Evolutionary conservation across 2,329 filamentous ascomycete species (phyloP), one percentile per base, ranked within the genome.

Genomic region (Claviceps pusilla): DNA sequence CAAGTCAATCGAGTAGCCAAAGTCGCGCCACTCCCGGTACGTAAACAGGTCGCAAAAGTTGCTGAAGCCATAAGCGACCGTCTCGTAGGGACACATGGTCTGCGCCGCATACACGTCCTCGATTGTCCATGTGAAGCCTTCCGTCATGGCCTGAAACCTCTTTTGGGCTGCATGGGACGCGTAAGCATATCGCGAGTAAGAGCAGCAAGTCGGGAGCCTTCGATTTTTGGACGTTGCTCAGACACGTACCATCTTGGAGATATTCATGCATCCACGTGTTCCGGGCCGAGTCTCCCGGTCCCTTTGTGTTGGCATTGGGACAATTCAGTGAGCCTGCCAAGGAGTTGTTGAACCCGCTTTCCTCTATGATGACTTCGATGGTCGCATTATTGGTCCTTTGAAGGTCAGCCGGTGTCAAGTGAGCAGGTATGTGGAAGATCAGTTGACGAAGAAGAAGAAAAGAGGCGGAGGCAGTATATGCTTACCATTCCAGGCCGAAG

Each of bases 51-150:
- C 72, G 63, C 86, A 90, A 71, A 87, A 90, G 10, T 74, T 75
- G 59, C 83, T 87, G 70, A 82, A 89, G 28, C 86, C 86, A 56
- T 85, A 82, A 1, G 83, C 81, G n/a, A 87, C 76, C 0, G 84
- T 88, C 66, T 90, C 86, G 62, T 89, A 90, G 0, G 86, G 81
- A 60, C 86, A 90, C 64, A 89, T 74, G 3, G 74, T 82, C 65
- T 89, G 86, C 0, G 81, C 81, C 19, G 83, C 79, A 66, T 83
- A 86, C 0, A 77, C 77, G 61, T 86, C 82, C 3, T 73, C 66
- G 3, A 78, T 63, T 1, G 78, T 83, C 81, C 85, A 87, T 53
- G 84, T 77, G 63, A 82, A 76, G 24, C 73, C 73, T 1, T 75
- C 66, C 0, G 82, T 72, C 66, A 82, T 68, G 4, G 69, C 66